Percentiles rank a stretch among this genome's conserved stretches.
phyloP scores from a whole-genome alignment of 2,329 filamentous ascomycete species.

The Aspergillus eucalypticola region DNA sequence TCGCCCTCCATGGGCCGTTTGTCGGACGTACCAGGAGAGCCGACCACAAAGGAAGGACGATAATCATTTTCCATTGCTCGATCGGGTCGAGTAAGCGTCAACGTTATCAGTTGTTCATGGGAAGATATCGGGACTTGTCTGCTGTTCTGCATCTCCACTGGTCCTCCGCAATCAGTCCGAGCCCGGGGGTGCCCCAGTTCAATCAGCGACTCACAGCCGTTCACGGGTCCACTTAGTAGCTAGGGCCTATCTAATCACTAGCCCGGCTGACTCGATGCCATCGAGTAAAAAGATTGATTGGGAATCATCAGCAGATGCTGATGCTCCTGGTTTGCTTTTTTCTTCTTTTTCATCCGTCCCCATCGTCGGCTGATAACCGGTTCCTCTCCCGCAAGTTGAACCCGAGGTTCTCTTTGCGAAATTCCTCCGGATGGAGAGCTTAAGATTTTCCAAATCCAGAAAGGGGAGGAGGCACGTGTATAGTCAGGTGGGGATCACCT shows the following conservation, averaged over 20 bases:
- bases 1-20: slow-evolving; percentile 13
- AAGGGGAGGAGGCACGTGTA: too few relatives aligned
- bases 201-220: slow-evolving; percentile 11
- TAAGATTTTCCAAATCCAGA: too few relatives aligned
- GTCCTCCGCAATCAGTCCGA: slow-evolving; percentile 21
- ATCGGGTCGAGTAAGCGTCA: slow-evolving; percentile 24
- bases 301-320: background rate
- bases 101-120: slow-evolving; percentile 26
- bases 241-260: slow-evolving; percentile 25
- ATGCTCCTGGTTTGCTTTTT: background rate
- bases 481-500: too few relatives aligned
- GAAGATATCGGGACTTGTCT: background rate
- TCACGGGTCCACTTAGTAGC: slow-evolving; percentile 14
- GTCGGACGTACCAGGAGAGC: background rate
- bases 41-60: background rate
- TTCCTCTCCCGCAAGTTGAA: too few relatives aligned
- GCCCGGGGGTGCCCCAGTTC: background rate
- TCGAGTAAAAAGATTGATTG: slow-evolving; percentile 34
- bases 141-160: slow-evolving; percentile 16
- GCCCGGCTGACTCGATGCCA: slow-evolving; percentile 36
- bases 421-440: too few relatives aligned
- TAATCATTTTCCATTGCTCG: slow-evolving; percentile 18
- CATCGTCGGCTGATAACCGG: too few relatives aligned
- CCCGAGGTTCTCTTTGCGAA: too few relatives aligned
- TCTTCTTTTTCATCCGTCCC: background rate